Percentiles rank a stretch among this genome's conserved stretches.
Evolutionary conservation across 2,329 filamentous ascomycete species (phyloP).

Genomic region (Lachnellula cervina): DNA sequence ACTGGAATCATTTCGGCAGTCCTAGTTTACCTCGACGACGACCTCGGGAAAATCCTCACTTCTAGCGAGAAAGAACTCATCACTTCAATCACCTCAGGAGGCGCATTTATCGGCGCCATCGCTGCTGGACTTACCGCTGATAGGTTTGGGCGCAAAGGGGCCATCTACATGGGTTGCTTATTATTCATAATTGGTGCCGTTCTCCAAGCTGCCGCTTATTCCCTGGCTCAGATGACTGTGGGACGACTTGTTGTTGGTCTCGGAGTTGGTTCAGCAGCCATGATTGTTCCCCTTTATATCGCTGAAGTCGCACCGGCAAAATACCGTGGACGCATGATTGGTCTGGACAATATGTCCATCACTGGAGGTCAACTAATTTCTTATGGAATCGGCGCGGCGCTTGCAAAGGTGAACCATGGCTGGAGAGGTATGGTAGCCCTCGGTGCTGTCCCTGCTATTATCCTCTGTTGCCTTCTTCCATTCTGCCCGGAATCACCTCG

Average conservation of each 20-base stretch:
- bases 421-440: conserved; percentile 65
- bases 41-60: conserved; percentile 36
- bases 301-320: conserved; percentile 60
- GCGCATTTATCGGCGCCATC: conserved; percentile 59
- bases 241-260: conserved; percentile 65
- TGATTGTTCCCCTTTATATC: conserved; percentile 65
- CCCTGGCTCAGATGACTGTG: conserved; percentile 62
- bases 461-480: conserved; percentile 57
- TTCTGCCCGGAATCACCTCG: conserved; percentile 65
- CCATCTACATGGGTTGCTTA: conserved; percentile 60
- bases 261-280: conserved; percentile 63
- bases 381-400: conserved; percentile 57
- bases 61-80: conserved; percentile 46
- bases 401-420: conserved; percentile 58
- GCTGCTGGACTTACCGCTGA: conserved; percentile 54
- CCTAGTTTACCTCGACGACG: conserved; percentile 36
- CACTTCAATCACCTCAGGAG: conserved; percentile 47
- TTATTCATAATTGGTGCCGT: conserved; percentile 64
- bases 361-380: conserved; percentile 61
- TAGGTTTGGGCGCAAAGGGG: conserved; percentile 55
- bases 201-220: conserved; percentile 57
- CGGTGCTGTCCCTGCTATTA: conserved; percentile 58
- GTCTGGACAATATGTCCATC: conserved; percentile 65
- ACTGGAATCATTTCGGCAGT: conserved; percentile 43
- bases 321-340: conserved; percentile 63